Evolutionary conservation across 2,329 filamentous ascomycete species (phyloP), one percentile per base, ranked within the genome.

Genomic region (Alternaria novae-zelandiae): DNA sequence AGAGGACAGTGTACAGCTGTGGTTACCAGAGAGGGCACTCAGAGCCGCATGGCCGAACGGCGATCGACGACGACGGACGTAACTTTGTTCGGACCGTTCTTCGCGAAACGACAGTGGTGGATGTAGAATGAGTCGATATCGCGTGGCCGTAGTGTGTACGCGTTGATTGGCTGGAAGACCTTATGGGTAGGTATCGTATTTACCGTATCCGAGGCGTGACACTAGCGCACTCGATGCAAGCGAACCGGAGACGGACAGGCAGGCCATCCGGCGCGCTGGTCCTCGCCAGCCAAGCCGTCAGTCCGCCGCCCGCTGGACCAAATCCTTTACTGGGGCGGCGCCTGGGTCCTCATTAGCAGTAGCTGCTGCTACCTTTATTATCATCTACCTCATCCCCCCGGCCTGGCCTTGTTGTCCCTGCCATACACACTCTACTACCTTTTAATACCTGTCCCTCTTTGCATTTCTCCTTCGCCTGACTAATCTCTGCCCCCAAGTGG

Each of bases 291-390:
- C 73, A 73, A 73, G 69, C 62, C 57, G 43, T 61, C 44, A 58
- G 23, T 61, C 65, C 46, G 60, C 54, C 53, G 63, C 57, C 59
- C 54, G 65, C 60, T 66, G 57, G 59, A 62, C 68, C 57, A 57
- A 54, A 69, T 63, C 56, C 65, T 58, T 63, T 64, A 63, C 63
- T 57, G 68, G 61, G 64, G 56, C 58, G 51, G 56, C 58, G 60
- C 57, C 63, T 61, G 49, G 59, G 53, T 45, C 45, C 62, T 67
- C 54, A 67, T 68, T 68, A 69, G 64, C 57, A 66, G 63, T 68
- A 69, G 64, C 57, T 67, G 63, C 61, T 57, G 44, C 20, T 65
- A 62, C 68, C 64, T 66, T 70, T 62, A 64, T 64, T 62, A 65
- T 69, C 64, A 66, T 68, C 57, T 63, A 46, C 26, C 58, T 50